Evolutionary conservation across 495 filamentous ascomycete species (phyloP), one percentile per base, ranked within the genome.

Genomic region (Tuber borchii): DNA sequence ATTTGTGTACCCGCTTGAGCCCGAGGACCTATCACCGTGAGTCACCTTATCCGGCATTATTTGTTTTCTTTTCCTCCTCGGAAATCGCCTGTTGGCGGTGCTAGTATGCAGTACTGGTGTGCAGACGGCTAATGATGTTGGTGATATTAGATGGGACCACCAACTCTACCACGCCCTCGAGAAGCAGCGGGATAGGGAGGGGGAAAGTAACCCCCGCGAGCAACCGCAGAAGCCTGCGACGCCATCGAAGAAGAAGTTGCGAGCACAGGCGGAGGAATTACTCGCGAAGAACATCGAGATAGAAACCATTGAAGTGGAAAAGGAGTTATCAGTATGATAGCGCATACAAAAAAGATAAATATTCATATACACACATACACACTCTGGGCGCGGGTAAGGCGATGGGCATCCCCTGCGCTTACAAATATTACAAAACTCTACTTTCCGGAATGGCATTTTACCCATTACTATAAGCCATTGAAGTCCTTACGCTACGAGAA

Each of bases 1-100:
- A 51, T 97, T 97, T 87, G 89, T 90, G 75, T 97, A 92, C 90
- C 94, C 94, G 10, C 86, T 89, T 75, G 84, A 84, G 80, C 90
- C 90, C 31, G 84, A 87, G 78, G 87, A 91, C 79, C 84, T 87
- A 73, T 80, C 84, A 73, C 77, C 83, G 88, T 92, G 88, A 76
- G 89, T 87, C 72, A 70, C 48, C 75, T 73, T 76, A 17, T 72
- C 40, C 74, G 22, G 71, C 39, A 14, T 61, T 17, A 31, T 20
- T 69, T 40, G 37, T 73, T 34, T 48, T 73, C 45, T 72, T 75
- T 72, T 65, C 70, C 39, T 44, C 68, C 26, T n/a, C 84, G 82
- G 74, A 76, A 31, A 45, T 71, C 69, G 73, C 65, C 82, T 73
- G 76, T 83, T 83, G 26, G 26, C 26, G 19, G 26, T 65, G 19